These are phyloP conservation scores for Staphylotrichum tortipilum DNA, from an alignment of 495 filamentous ascomycete genomes.

Conservation along the genomic window DNA sequence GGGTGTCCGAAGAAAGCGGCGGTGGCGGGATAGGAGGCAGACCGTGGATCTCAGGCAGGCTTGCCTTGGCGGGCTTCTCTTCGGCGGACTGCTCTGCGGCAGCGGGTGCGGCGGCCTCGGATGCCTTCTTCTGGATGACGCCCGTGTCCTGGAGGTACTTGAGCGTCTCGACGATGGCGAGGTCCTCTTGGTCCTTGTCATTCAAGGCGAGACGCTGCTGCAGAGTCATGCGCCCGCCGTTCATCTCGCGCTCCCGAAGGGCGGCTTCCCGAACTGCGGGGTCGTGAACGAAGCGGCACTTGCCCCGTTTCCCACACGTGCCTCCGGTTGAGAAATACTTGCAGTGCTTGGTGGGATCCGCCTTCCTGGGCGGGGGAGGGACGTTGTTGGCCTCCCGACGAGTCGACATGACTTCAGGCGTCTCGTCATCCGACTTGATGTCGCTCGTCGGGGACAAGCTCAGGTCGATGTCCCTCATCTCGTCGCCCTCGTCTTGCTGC, in stretches of 20 bases:
- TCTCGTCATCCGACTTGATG: slow-evolving; percentile 34
- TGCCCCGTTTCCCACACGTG: slow-evolving; percentile 55
- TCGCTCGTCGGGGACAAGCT: slow-evolving; percentile 34
- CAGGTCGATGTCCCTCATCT: slow-evolving; percentile 37
- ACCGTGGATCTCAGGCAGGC: slow-evolving; percentile 17
- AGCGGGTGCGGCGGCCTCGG: background rate
- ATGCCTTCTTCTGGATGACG: slow-evolving; percentile 10
- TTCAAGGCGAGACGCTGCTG: slow-evolving; percentile 47
- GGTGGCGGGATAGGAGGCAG: slow-evolving; percentile 26
- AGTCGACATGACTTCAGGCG: slow-evolving; percentile 41
- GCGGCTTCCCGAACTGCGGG: slow-evolving; percentile 44
- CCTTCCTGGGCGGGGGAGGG: slow-evolving; percentile 39
- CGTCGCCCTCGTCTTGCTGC: slow-evolving; percentile 48
- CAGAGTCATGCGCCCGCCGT: slow-evolving; percentile 48
- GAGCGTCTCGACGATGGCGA: slow-evolving; percentile 46
- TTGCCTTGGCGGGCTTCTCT: background rate
- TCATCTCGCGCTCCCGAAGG: slow-evolving; percentile 42
- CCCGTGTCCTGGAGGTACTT: slow-evolving; percentile 42
- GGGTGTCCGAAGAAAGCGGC: slow-evolving; percentile 3
- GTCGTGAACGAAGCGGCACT: slow-evolving; percentile 56
- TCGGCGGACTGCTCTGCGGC: slow-evolving; percentile 5
- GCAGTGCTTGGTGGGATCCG: slow-evolving; percentile 47
- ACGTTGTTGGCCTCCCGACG: slow-evolving; percentile 26
- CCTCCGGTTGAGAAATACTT: slow-evolving; percentile 53
- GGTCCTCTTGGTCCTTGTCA: slow-evolving; percentile 50